phyloP scores from a whole-genome alignment of 2,329 filamentous ascomycete genomes.

The Lasiodiplodia citricola region DNA sequence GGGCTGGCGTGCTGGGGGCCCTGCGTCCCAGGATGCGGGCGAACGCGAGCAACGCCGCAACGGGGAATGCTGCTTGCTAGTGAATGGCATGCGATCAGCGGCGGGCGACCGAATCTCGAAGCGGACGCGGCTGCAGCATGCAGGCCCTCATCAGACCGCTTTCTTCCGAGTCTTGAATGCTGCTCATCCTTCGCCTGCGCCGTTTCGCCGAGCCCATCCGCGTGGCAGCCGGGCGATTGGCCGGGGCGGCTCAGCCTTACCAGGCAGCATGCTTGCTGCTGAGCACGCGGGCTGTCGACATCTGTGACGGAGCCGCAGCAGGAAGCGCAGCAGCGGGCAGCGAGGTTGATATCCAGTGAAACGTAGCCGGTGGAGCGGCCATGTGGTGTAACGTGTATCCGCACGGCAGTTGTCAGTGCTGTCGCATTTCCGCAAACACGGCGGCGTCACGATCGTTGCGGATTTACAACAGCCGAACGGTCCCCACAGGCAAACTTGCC shows the following conservation, averaged over 20 bases:
- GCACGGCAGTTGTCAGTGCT: constrained; percentile 4
- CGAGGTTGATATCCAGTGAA: neutral
- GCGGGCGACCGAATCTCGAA: neutral
- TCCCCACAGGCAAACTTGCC: neutral
- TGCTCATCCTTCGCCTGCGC: constrained; percentile 4
- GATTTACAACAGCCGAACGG: constrained; percentile 2
- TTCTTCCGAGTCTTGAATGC: constrained; percentile 18
- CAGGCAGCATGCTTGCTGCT: constrained; percentile 16
- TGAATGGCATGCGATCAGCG: neutral
- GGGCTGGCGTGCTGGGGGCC: constrained; percentile 8
- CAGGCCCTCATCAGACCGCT: constrained; percentile 21
- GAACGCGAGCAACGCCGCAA: constrained; percentile 19
- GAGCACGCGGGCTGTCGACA: neutral
- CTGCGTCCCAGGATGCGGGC: constrained; percentile 12
- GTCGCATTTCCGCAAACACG: neutral
- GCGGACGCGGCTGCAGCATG: constrained; percentile 11
- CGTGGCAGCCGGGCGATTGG: constrained; percentile 13
- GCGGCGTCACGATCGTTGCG: neutral
- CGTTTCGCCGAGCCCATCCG: constrained; percentile 15
- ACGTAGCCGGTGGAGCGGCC: neutral
- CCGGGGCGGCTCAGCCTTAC: constrained; percentile 13
- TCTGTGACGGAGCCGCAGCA: constrained; percentile 12
- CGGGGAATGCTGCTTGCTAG: constrained; percentile 16
- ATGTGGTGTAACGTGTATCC: constrained; percentile 9
- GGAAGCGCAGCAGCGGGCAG: neutral